Evolutionary conservation across 2,329 filamentous ascomycete species (phyloP), one percentile per base, ranked within the genome.

Genomic region (Aspergillus transmontanensis): DNA sequence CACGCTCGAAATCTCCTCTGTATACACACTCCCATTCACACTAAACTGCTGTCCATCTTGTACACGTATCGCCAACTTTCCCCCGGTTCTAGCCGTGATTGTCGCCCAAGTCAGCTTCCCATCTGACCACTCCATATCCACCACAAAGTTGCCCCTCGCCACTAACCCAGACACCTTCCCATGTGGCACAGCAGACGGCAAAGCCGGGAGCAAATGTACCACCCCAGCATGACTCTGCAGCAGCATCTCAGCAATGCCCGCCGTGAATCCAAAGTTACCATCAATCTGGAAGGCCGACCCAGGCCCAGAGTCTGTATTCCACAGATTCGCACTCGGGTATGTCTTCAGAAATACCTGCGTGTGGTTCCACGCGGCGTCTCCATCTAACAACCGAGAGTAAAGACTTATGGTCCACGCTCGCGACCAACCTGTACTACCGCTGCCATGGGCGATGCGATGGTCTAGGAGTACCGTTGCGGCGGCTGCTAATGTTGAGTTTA

Each of bases 401-500:
- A 83, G 73, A 39, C 78, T 80, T 4, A 84, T 74, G 0, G 80
- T 70, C 82, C 82, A 85, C 3, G 80, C 79, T 14, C 80, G 75
- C 0, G 79, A 81, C 83, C 82, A 85, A 0, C 83, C 82, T 0
- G 82, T 85, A 41, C 81, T 77, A 0, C 81, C 83, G 11, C 80
- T 54, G 32, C 63, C 63, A 4, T 57, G 56, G 0, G 55, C 51
- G 21, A 66, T 64, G 2, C 59, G 61, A 34, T 36, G 59, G 11
- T 66, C 48, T 34, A 68, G 54, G 4, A 58, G 55, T 28, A 51
- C 65, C 51, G 58, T 45, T 0, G 73, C 68, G 1, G 75, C 72
- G 2, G 63, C 51, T 1, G 71, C 68, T 14, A 74, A 70, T 11
- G 63, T 71, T 26, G 67, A 69, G n/a, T 75, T 75, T 6, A 73